phyloP scores from a whole-genome alignment of 2,329 filamentous ascomycete species.

The Alternaria viburni region DNA sequence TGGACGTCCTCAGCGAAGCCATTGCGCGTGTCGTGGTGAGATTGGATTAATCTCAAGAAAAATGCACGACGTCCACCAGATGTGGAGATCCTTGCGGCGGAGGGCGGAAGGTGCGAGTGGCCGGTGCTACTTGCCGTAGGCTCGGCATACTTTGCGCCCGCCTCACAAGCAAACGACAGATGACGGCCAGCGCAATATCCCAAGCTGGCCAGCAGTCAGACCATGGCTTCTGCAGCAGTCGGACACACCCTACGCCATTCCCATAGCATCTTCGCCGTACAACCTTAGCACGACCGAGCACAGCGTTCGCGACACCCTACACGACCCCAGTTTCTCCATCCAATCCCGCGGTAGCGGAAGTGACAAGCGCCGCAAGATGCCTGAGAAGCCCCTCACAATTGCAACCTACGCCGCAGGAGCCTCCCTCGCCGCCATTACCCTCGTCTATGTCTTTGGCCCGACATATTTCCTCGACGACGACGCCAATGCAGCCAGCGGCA shows the following conservation, averaged over 20 bases:
- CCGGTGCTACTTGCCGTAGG: conserved; percentile 24
- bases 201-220: conserved; percentile 30
- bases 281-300: conserved; percentile 14
- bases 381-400: conserved; percentile 80
- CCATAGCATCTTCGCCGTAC: not conserved
- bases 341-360: conserved; percentile 31
- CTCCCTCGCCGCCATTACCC: conserved; percentile 89
- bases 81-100: conserved; percentile 37
- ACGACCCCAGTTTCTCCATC: conserved; percentile 23
- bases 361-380: conserved; percentile 62
- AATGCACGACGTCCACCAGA: conserved; percentile 22
- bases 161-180: conserved; percentile 36
- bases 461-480: conserved; percentile 94
- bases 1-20: conserved; percentile 38
- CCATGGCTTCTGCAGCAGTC: conserved; percentile 31
- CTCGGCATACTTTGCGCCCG: conserved; percentile 27
- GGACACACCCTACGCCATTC: not conserved
- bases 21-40: conserved; percentile 33
- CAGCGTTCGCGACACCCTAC: conserved; percentile 17
- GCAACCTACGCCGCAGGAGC: conserved; percentile 95
- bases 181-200: conserved; percentile 30
- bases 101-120: conserved; percentile 23
- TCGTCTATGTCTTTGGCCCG: conserved; percentile 98
- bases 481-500: conserved; percentile 67
- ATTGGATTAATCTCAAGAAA: conserved; percentile 14